Conservation (phyloP, 1,284 basidiomycete genomes). For the Pterulicium gracile region DNA sequence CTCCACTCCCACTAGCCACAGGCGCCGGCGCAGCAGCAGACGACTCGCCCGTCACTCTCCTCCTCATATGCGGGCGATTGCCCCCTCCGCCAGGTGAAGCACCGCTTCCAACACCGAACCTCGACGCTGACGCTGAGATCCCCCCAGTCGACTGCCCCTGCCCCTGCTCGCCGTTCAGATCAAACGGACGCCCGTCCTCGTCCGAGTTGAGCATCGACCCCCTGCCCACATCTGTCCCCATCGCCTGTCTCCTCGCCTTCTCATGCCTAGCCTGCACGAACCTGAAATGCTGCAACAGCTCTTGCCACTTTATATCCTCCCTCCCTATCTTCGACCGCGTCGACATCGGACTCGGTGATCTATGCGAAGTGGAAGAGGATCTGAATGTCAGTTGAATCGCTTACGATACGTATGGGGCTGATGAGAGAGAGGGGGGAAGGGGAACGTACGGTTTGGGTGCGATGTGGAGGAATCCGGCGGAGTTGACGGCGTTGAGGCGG, state of each 20-base stretch:
- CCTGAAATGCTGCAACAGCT: constrained; percentile 80
- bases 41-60: constrained; percentile 44
- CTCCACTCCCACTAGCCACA: constrained; percentile 7
- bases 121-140: constrained; percentile 17
- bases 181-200: constrained; percentile 20
- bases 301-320: constrained; percentile 92
- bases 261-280: constrained; percentile 79
- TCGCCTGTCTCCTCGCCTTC: constrained; percentile 65
- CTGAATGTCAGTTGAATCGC: too few species aligned
- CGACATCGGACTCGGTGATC: too few species aligned
- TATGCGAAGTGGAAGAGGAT: too few species aligned
- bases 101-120: too few species aligned
- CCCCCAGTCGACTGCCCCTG: too few species aligned
- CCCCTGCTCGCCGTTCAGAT: constrained; percentile 16
- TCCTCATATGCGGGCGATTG: constrained; percentile 38
- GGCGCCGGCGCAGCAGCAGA: constrained; percentile 26
- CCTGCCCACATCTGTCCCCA: constrained; percentile 33
- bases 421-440: too few species aligned
- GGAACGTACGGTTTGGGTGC: constrained; percentile 64
- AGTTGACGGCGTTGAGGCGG: constrained; percentile 89
- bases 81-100: background rate
- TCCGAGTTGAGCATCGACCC: constrained; percentile 9
- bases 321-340: constrained; percentile 69
- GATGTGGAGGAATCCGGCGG: constrained; percentile 86
- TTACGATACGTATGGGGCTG: too few species aligned